phyloP scores from a whole-genome alignment of 2,329 filamentous ascomycete species.

The Colletotrichum echinochloae region DNA sequence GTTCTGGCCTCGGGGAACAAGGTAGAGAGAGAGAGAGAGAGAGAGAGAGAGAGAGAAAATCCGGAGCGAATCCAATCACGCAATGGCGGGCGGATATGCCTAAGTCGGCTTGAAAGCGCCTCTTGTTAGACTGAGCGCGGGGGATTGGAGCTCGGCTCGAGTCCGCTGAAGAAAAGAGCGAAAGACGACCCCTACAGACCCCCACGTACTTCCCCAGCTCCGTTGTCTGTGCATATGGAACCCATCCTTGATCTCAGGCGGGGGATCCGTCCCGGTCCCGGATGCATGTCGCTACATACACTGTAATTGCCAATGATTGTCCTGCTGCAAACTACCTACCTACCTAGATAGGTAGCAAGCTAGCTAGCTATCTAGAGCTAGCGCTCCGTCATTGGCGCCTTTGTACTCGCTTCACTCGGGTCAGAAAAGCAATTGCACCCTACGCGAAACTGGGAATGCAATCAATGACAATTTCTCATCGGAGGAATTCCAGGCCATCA shows the following conservation, averaged over 20 bases:
- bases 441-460: not conserved
- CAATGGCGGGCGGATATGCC: slow-evolving; percentile 37
- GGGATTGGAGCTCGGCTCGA: not conserved
- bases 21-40: not conserved
- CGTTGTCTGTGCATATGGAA: slow-evolving; percentile 3
- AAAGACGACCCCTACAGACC: not conserved
- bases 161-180: not conserved
- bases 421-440: not conserved
- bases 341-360: too few relatives aligned
- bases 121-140: not conserved
- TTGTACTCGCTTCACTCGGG: not conserved
- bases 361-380: not conserved
- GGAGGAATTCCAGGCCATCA: not conserved
- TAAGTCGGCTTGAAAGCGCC: slow-evolving; percentile 16
- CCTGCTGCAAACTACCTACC: not conserved
- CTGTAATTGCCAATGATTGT: not conserved
- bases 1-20: not conserved
- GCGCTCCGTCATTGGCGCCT: not conserved
- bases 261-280: slow-evolving; percentile 6
- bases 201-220: not conserved
- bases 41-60: not conserved
- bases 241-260: not conserved
- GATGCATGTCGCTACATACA: not conserved
- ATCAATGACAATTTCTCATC: not conserved
- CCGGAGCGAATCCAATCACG: slow-evolving; percentile 22